Conservation (phyloP, 1,139 yeast species). For the Debaryomyces udenii region DNA sequence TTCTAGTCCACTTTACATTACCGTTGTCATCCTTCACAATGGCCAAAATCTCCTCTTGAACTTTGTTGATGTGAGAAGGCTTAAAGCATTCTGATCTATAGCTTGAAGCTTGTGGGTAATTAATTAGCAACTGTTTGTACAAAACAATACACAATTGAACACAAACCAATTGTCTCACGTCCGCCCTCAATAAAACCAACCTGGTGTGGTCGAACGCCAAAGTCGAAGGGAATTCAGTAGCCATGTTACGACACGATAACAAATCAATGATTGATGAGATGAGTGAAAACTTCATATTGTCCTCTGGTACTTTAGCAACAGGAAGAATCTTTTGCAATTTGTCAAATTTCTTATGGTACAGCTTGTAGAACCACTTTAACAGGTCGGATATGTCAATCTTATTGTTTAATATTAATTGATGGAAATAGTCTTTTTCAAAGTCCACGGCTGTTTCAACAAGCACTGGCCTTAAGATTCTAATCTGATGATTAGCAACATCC, state of each 20-base stretch:
- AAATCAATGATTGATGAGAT: constrained; percentile 59
- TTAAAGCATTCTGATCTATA: constrained; percentile 25
- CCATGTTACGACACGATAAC: constrained; percentile 78
- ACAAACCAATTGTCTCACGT: constrained; percentile 82
- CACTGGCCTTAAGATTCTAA: constrained; percentile 80
- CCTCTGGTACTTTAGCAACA: constrained; percentile 15
- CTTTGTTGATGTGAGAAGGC: constrained; percentile 33
- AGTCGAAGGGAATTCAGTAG: constrained; percentile 80
- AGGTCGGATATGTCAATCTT: constrained; percentile 70
- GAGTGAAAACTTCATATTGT: constrained; percentile 38
- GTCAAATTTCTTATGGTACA: constrained; percentile 26
- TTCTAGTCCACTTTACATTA: constrained; percentile 87
- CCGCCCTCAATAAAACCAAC: constrained; percentile 76
- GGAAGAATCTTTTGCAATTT: constrained; percentile 7
- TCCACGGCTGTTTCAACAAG: constrained; percentile 89
- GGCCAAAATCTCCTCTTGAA: constrained; percentile 67
- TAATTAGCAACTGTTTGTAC: constrained; percentile 64
- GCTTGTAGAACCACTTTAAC: constrained; percentile 67
- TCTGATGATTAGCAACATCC: constrained; percentile 94
- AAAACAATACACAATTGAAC: constrained; percentile 72
- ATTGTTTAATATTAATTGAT: constrained; percentile 65
- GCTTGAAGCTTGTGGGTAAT: constrained; percentile 20
- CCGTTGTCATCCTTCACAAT: constrained; percentile 87
- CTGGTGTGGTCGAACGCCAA: constrained; percentile 88
- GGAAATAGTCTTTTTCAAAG: constrained; percentile 86